These are phyloP conservation scores for Silene noctiflora DNA, from an alignment of 179 eudicot genomes.

Conservation along the genomic window DNA sequence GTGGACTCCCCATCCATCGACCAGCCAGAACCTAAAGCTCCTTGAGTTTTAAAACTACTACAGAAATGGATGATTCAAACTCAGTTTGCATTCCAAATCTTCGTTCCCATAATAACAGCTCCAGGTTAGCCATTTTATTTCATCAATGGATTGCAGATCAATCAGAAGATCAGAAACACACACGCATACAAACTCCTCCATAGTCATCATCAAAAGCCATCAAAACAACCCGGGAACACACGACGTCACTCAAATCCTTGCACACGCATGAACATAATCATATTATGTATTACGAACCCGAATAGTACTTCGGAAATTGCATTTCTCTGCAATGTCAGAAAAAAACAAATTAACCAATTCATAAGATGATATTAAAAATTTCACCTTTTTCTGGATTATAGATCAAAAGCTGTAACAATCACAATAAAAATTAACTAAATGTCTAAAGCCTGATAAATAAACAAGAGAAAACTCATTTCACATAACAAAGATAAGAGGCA, in stretches of 20 bases:
- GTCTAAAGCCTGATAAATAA: background rate
- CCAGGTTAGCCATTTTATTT: constrained; percentile 9
- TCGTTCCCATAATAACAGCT: constrained; percentile 13
- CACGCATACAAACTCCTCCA: no score
- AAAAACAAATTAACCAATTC: no score
- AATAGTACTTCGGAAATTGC: background rate
- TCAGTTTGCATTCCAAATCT: constrained; percentile 11
- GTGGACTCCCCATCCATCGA: constrained; percentile 64
- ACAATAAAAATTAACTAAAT: no score
- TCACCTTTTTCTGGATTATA: background rate
- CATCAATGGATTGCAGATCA: constrained; percentile 10
- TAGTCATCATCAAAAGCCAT: background rate
- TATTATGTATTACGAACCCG: background rate
- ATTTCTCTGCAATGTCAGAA: background rate
- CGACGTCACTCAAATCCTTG: background rate
- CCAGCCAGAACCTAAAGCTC: background rate
- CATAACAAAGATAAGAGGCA: background rate
- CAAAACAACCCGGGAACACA: no score
- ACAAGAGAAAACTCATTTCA: background rate
- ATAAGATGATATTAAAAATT: background rate
- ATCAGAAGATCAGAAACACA: background rate
- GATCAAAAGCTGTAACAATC: background rate
- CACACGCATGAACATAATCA: background rate
- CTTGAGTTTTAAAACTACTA: background rate
- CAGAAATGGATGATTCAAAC: background rate